These are phyloP conservation scores for Nigrospora sphaerica DNA, from an alignment of 2,329 filamentous ascomycete species.

Conservation along the genomic window DNA sequence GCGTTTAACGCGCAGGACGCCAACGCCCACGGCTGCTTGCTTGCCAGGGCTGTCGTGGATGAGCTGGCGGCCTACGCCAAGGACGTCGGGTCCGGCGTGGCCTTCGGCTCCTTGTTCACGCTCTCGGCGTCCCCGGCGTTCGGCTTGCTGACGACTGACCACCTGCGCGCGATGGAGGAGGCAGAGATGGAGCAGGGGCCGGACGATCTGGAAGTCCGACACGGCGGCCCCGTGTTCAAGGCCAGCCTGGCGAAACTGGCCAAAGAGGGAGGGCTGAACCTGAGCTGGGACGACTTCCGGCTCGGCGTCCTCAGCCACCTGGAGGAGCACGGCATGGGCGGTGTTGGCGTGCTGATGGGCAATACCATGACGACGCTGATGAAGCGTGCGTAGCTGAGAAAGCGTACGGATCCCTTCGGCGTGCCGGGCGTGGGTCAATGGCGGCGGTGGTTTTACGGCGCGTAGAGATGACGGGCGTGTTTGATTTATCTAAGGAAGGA, in stretches of 20 bases:
- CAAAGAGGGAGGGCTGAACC: conserved; percentile 55
- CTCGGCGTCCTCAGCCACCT: conserved; percentile 64
- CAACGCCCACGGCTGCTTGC: conserved; percentile 51
- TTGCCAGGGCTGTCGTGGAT: conserved; percentile 36
- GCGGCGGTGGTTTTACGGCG: too few species aligned
- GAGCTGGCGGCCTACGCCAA: conserved; percentile 40
- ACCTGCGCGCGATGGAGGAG: conserved; percentile 52
- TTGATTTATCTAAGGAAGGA: too few species aligned
- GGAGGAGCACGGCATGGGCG: conserved; percentile 54
- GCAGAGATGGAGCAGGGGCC: conserved; percentile 33
- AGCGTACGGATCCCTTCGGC: too few species aligned
- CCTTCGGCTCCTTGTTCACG: conserved; percentile 45
- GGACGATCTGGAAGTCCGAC: conserved; percentile 36
- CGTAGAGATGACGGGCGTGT: too few species aligned
- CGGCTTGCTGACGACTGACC: conserved; percentile 46
- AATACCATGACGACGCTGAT: conserved; percentile 74
- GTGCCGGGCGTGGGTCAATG: too few species aligned
- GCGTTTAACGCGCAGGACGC: conserved; percentile 61
- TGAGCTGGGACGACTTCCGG: conserved; percentile 70
- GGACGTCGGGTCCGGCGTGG: conserved; percentile 36
- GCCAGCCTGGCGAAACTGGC: conserved; percentile 56
- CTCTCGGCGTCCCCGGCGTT: conserved; percentile 53
- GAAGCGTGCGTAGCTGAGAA: conserved; percentile 25
- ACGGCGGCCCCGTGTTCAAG: conserved; percentile 65
- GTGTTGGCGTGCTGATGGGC: conserved; percentile 67